Conservation (phyloP, 1,284 basidiomycete species). For the Cryptococcus sp. region DNA sequence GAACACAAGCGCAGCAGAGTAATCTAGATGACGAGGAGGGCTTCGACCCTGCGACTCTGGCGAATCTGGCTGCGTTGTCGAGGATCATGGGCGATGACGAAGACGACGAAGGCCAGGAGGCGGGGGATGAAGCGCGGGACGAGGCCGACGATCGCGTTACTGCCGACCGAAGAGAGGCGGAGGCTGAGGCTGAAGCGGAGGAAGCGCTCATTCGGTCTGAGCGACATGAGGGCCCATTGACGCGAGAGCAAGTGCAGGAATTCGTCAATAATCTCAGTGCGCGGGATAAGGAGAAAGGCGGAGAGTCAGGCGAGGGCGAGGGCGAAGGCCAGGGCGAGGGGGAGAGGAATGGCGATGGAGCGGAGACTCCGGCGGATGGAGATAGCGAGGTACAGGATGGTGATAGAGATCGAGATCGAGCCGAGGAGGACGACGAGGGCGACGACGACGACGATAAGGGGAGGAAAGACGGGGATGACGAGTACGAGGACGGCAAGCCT, state of each 20-base stretch:
- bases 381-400: not conserved
- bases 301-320: conserved; percentile 9
- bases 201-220: conserved; percentile 8
- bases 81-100: conserved; percentile 30
- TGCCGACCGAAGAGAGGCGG: not conserved
- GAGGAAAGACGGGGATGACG: conserved; percentile 12
- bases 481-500: conserved; percentile 16
- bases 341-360: conserved; percentile 10
- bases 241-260: conserved; percentile 39
- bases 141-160: not conserved
- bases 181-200: conserved; percentile 8
- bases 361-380: not conserved
- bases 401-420: conserved; percentile 6
- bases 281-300: conserved; percentile 4
- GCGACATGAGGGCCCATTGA: conserved; percentile 20
- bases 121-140: conserved; percentile 3
- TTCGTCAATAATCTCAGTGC: conserved; percentile 30
- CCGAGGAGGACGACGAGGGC: conserved; percentile 14
- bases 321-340: conserved; percentile 11
- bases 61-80: conserved; percentile 47
- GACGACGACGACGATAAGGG: conserved; percentile 11
- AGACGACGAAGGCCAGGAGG: conserved; percentile 19
- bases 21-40: conserved; percentile 25
- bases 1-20: not conserved
- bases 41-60: conserved; percentile 46